Conservation (phyloP, 1,284 basidiomycete genomes). For the Phlebopus sp. region DNA sequence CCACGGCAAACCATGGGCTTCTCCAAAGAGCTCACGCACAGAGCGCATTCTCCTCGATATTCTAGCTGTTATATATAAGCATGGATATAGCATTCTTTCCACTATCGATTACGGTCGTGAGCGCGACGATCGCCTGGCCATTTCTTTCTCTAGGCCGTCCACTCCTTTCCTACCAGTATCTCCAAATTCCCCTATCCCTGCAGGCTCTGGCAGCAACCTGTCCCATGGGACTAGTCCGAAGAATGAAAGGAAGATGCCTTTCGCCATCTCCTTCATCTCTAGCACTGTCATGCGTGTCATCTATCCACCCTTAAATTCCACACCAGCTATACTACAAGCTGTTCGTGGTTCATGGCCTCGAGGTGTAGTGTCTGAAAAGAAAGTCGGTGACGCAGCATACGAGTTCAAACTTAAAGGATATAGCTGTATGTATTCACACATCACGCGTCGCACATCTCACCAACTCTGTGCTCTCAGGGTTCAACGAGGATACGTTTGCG, state of each 20-base stretch:
- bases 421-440: slow-evolving; percentile 50
- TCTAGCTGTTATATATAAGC: slow-evolving; percentile 57
- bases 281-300: slow-evolving; percentile 68
- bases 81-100: slow-evolving; percentile 63
- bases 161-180: slow-evolving; percentile 27
- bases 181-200: slow-evolving; percentile 34
- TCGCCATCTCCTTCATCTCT: slow-evolving; percentile 72
- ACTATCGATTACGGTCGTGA: slow-evolving; percentile 76
- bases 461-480: slow-evolving; percentile 47
- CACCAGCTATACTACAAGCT: slow-evolving; percentile 75
- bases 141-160: slow-evolving; percentile 60
- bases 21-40: slow-evolving; percentile 57
- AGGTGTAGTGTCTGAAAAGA: slow-evolving; percentile 74
- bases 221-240: slow-evolving; percentile 35
- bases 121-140: slow-evolving; percentile 64
- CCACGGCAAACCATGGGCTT: slow-evolving; percentile 68
- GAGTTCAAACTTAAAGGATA: slow-evolving; percentile 82
- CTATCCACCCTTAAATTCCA: slow-evolving; percentile 66
- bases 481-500: slow-evolving; percentile 75
- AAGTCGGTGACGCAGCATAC: slow-evolving; percentile 63
- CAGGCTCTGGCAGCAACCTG: slow-evolving; percentile 37
- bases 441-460: slow-evolving; percentile 11
- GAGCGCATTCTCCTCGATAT: slow-evolving; percentile 71
- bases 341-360: slow-evolving; percentile 75
- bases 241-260: slow-evolving; percentile 45